Base-by-base conservation (phyloP, 495 filamentous ascomycete genomes). In the Paragyromitra xinjiangensis region DNA sequence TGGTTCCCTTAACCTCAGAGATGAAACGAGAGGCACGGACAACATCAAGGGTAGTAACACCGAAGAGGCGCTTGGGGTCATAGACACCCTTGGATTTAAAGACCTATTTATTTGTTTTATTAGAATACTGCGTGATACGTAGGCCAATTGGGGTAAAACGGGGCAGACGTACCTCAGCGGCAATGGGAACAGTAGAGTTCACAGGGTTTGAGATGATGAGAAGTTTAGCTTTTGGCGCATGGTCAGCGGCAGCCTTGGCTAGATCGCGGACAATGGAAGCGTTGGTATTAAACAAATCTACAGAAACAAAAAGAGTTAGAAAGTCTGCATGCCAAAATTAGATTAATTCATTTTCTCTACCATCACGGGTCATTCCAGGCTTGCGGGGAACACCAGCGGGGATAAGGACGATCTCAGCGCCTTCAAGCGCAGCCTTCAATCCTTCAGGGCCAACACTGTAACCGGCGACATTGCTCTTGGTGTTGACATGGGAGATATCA, bases 251-350 rank as follows among this genome's bases (percentile, higher is more conserved):
- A 80, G 94, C 94, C 90, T 99, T 98, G 85, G 95, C 94, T 75
- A 99, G 91, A 86, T 98, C 95, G 76, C 95, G 95, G 84, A 99
- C 95, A 83, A 99, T 99, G 79, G 94, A 97, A 85, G 96, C 95
- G 85, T 99, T 99, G 88, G 95, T 99, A 89, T 99, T 99, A 93
- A 99, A 99, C 69, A 99, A 92, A 83, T 99, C 94, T 91, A 22
- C 66, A 29, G 62, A 53, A 34, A 37, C 14, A 7, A 11, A 51
- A 26, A 22, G 22, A 22, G 44, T 77, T 61, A 67, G 69, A 4
- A 62, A 42, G n/a, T 76, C 6, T 39, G 62, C 26, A 37, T 39
- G 14, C 14, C 24, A 3, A 7, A 3, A 69, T n/a, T 19, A 14
- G 29, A 64, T 55, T 48, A 6, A 45, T 62, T 45, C 42, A 22